Base-by-base conservation (phyloP, 2,329 filamentous ascomycete species). In the Lasiodiplodia theobromae region DNA sequence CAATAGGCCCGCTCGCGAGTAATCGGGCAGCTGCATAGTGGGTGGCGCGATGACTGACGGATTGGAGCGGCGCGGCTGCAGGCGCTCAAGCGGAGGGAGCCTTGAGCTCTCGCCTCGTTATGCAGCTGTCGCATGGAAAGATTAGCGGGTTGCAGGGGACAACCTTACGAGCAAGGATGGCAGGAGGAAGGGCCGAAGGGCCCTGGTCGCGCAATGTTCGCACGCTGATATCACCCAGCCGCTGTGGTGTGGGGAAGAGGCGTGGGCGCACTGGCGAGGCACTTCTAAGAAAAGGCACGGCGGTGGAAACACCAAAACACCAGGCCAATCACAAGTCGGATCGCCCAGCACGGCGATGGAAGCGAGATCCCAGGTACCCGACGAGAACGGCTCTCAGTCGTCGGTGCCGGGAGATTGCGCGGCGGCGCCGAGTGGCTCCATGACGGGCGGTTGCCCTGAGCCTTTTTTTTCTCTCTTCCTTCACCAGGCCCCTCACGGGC, bases 101-200 rank as follows among this genome's bases (percentile, higher is more conserved):
- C 47, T 64, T n/a, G 60, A 64, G 47, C 63, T 66, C 23, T 54
- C 49, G 63, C 49, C 63, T 66, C 63, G 63, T 31, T 56, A 28
- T 66, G 63, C 63, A 66, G 49, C 47, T 28, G 47, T 65, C 47
- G 51, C 62, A 65, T 65, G 62, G 47, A 21, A 65, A 23, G 62
- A 52, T 65, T 47, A 28, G 37, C 47, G n/a, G 47, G 16, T 28
- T 66, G 63, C 63, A 66, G 52, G 63, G 63, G 21, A 56, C 21
- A 66, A 56, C 37, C 63, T 21, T 40, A 40, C 34, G 49, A 16
- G 54, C 62, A 65, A 53, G 62, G 63, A 47, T 54, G 25, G 63
- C 63, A 56, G 49, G 37, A 56, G 63, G 63, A 66, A 66, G 63
- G 63, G 63, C 63, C 63, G 63, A 66, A 56, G 63, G 37, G n/a